Evolutionary conservation across 495 filamentous ascomycete species (phyloP), one percentile per base, ranked within the genome.

Genomic region (Podospora tetraspora): DNA sequence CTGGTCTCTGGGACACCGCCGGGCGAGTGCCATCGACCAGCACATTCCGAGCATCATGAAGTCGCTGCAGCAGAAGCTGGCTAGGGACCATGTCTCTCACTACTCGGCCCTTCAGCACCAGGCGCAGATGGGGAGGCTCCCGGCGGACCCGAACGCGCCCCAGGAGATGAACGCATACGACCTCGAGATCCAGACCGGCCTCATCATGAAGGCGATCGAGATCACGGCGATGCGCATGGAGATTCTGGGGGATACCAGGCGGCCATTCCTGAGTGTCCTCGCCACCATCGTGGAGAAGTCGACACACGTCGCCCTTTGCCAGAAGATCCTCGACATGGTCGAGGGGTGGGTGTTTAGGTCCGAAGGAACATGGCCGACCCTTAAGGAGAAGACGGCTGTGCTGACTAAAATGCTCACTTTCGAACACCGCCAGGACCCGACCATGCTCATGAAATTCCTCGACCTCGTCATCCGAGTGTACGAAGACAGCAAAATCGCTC

Each of bases 351-450:
- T 98, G 13, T 98, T 99, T 84, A 85, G 92, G 64, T 93, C 92
- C 2, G 92, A 90, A 32, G 94, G 97, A 67, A 91, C 92, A 5
- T 97, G 94, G 86, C 96, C 96, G 3, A 97, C 94, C 0, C 81
- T 98, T 5, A 99, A 99, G 75, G 96, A 99, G 79, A 98, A 98
- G 80, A 97, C 92, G 1, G 96, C 96, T 1, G 94, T 99, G 0
- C 76, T 99, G 21, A 91, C 93, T 73, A 99, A 99, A 79, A 99
- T 99, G 96, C 80, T 97, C 56, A 87, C 93, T 0, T 98, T 99
- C 68, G 96, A 99, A 76, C 86, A 90, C 62, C 86, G 94, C 24
- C 77, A 84, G 12, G 94, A 97, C 76, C 87, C 87, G 32, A 90
- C 90, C 0, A 89, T 98, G 80, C 81, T 97, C 56, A 92, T 88